A percentile compares a stretch with the other conserved stretches of the same genome.
Evolutionary conservation across 2,329 filamentous ascomycete species (phyloP).

Genomic region (Mycosphaerella arachidis): DNA sequence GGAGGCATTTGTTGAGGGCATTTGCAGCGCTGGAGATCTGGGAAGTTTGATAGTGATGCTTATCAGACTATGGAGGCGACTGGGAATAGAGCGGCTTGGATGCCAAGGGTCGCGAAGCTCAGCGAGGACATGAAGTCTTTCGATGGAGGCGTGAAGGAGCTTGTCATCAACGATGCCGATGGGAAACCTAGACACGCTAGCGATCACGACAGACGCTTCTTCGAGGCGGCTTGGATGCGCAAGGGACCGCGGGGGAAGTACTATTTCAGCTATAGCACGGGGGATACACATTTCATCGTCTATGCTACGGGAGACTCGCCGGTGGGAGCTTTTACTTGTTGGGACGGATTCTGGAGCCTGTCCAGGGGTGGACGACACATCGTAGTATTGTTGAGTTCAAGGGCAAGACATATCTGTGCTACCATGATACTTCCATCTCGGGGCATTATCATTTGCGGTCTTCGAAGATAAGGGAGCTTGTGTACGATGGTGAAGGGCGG

Average conservation of each 20-base stretch:
- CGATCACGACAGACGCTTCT: conserved; percentile 72
- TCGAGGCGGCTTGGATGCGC: conserved; percentile 78
- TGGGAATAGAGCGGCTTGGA: conserved; percentile 57
- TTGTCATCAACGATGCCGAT: conserved; percentile 59
- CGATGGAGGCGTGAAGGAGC: conserved; percentile 51
- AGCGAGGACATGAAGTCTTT: conserved; percentile 63
- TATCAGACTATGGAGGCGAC: conserved; percentile 36
- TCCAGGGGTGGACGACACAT: conserved; percentile 77
- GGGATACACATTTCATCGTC: conserved; percentile 69
- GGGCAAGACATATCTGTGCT: conserved; percentile 69
- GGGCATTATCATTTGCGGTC: conserved; percentile 65
- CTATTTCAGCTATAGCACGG: conserved; percentile 36
- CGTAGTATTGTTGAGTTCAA: conserved; percentile 72
- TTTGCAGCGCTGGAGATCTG: conserved; percentile 61
- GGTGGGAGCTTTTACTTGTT: conserved; percentile 68
- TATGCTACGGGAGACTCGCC: conserved; percentile 64
- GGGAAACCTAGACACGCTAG: conserved; percentile 57
- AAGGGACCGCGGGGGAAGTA: conserved; percentile 45
- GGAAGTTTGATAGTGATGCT: conserved; percentile 50
- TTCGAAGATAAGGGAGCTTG: conserved; percentile 71
- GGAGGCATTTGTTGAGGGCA: conserved; percentile 79
- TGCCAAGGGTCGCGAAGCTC: conserved; percentile 63
- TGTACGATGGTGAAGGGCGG: conserved; percentile 62
- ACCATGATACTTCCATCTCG: conserved; percentile 68
- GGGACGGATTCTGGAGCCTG: conserved; percentile 68